Evolutionary conservation across 148 eudicot genomes (phyloP).

Genomic region (Spergularia marina): DNA sequence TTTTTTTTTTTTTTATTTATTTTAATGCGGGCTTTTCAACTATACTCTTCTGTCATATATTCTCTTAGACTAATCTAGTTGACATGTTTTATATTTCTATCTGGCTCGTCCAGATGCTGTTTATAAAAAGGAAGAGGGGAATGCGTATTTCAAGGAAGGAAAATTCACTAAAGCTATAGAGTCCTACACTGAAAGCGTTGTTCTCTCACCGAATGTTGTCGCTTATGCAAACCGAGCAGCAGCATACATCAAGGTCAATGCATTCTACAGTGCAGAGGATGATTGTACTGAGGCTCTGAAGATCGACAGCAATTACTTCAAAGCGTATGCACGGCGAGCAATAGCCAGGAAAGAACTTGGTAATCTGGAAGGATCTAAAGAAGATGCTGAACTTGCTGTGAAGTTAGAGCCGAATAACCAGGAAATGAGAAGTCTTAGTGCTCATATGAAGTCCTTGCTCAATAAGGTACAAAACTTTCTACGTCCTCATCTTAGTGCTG

Average conservation of each 20-base stretch:
- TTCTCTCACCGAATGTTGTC: conserved; percentile 72
- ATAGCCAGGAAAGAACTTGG: conserved; percentile 52
- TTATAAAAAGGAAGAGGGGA: conserved; percentile 40
- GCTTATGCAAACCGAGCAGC: conserved; percentile 88
- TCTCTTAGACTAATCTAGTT: not conserved
- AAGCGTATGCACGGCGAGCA: conserved; percentile 79
- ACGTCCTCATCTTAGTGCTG: not conserved
- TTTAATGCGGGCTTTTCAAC: too few species aligned
- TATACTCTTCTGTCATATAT: too few species aligned
- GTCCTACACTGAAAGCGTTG: conserved; percentile 84
- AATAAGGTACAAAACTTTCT: conserved; percentile 43
- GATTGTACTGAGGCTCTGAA: conserved; percentile 88
- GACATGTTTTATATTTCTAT: not conserved
- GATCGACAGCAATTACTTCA: conserved; percentile 73
- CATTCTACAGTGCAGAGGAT: conserved; percentile 76
- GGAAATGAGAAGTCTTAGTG: conserved; percentile 64
- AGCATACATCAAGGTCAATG: conserved; percentile 70
- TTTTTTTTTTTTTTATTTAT: too few species aligned
- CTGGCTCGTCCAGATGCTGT: conserved; percentile 1
- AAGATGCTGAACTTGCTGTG: conserved; percentile 80
- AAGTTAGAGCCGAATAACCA: conserved; percentile 72
- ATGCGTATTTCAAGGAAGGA: conserved; percentile 69
- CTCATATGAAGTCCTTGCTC: conserved; percentile 57
- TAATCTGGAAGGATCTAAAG: conserved; percentile 45
- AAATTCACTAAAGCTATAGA: conserved; percentile 77